phyloP scores from a whole-genome alignment of 306 rosid species.

The Casuarina glauca region DNA sequence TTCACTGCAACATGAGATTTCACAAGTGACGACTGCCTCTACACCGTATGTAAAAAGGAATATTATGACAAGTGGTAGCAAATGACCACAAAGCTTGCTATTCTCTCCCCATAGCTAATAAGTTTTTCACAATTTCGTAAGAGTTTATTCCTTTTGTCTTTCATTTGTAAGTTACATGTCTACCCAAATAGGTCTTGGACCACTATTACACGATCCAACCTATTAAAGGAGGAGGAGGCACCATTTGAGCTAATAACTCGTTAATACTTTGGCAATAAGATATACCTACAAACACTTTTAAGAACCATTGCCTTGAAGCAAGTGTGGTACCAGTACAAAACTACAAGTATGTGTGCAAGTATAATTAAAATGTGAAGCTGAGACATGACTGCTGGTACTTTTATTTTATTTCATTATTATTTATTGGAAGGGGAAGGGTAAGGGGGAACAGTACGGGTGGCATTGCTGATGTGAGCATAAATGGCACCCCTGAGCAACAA shows the following conservation, averaged over 20 bases:
- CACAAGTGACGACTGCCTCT: neutral
- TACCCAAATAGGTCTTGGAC: neutral
- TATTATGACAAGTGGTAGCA: neutral
- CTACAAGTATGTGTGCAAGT: neutral
- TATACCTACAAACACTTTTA: neutral
- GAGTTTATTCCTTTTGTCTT: neutral
- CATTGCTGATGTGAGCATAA: no score
- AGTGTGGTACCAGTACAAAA: neutral
- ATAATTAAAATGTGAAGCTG: neutral
- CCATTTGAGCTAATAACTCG: neutral
- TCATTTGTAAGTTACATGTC: neutral
- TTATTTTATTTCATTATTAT: neutral
- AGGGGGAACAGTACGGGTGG: no score
- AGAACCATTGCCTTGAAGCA: neutral
- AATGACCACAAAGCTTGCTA: neutral
- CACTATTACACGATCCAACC: neutral
- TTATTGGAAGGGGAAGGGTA: no score
- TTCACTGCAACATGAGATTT: neutral
- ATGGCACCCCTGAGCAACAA: no score
- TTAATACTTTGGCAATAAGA: neutral
- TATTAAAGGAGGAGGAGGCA: neutral
- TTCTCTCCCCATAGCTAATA: neutral
- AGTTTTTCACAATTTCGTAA: neutral
- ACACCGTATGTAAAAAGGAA: neutral
- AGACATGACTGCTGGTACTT: neutral